Evolutionary conservation across 1,284 basidiomycete species (phyloP).

Genomic region (Pascua sp.): DNA sequence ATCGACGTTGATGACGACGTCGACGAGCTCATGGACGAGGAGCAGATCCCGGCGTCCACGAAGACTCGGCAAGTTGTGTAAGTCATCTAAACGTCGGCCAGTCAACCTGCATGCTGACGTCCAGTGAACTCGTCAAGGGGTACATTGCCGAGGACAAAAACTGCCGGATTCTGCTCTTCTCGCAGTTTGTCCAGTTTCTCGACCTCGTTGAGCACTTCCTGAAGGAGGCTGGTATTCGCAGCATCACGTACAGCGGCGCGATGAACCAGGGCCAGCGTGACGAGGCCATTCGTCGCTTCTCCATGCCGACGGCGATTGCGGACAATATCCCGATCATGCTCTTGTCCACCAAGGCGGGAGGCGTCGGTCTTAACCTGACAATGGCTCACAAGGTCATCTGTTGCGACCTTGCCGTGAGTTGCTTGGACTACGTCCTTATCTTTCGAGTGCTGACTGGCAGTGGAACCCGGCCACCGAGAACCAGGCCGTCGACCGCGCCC

Average conservation of each 20-base stretch:
- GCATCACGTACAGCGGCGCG: slow-evolving; percentile 40
- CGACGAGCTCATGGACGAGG: slow-evolving; percentile 2
- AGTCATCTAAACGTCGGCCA: slow-evolving; percentile 16
- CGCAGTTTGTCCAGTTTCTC: slow-evolving; percentile 45
- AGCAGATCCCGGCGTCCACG: slow-evolving; percentile 28
- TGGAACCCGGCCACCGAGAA: slow-evolving; percentile 48
- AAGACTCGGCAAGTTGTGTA: slow-evolving; percentile 42
- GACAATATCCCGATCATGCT: slow-evolving; percentile 39
- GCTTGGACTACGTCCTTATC: background rate
- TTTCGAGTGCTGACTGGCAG: slow-evolving; percentile 1
- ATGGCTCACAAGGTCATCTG: slow-evolving; percentile 38
- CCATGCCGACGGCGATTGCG: slow-evolving; percentile 19
- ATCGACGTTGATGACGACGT: slow-evolving; percentile 5
- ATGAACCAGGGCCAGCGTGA: slow-evolving; percentile 41
- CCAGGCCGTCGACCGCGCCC: slow-evolving; percentile 54
- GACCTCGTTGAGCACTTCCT: slow-evolving; percentile 37
- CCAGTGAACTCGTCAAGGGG: slow-evolving; percentile 28
- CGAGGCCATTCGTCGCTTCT: slow-evolving; percentile 37
- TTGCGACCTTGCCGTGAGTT: slow-evolving; percentile 15
- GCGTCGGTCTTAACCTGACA: slow-evolving; percentile 44
- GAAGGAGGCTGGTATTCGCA: slow-evolving; percentile 21
- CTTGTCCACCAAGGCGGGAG: slow-evolving; percentile 47
- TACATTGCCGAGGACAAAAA: slow-evolving; percentile 27
- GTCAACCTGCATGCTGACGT: background rate
- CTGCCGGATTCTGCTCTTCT: slow-evolving; percentile 39